Conservation (phyloP, 495 filamentous ascomycete species). For the Penicillium manginii region DNA sequence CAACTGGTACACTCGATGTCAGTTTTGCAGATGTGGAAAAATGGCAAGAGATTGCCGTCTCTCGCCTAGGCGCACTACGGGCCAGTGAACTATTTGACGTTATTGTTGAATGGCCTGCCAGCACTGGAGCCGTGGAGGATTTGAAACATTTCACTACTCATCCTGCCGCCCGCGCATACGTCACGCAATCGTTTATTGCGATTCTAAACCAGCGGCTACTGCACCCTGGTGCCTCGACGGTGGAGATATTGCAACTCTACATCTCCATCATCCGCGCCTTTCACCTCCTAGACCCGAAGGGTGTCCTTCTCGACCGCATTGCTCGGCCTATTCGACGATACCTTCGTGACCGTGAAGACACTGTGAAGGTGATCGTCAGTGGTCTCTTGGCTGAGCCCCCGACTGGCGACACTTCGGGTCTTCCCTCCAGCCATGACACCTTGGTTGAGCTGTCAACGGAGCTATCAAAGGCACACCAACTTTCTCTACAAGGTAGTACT, state of each 20-base stretch:
- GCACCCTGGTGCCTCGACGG: slow-evolving; percentile 86
- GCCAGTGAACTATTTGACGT: slow-evolving; percentile 87
- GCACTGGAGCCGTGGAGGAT: slow-evolving; percentile 83
- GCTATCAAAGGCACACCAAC: slow-evolving; percentile 63
- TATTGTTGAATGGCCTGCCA: slow-evolving; percentile 80
- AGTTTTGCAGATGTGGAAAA: slow-evolving; percentile 66
- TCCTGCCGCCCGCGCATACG: slow-evolving; percentile 57
- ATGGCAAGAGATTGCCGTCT: slow-evolving; percentile 81
- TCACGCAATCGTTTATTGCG: slow-evolving; percentile 73
- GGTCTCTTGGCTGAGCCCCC: slow-evolving; percentile 76
- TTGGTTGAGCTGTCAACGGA: slow-evolving; percentile 78
- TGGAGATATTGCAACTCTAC: slow-evolving; percentile 86
- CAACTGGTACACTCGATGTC: slow-evolving; percentile 41
- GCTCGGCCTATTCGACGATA: slow-evolving; percentile 83
- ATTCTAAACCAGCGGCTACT: slow-evolving; percentile 74
- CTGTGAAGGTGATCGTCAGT: slow-evolving; percentile 81
- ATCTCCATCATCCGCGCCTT: slow-evolving; percentile 92
- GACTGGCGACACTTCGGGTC: slow-evolving; percentile 44
- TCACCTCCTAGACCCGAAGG: slow-evolving; percentile 84
- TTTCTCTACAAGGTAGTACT: slow-evolving; percentile 53
- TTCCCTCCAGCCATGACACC: slow-evolving; percentile 46
- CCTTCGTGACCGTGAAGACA: slow-evolving; percentile 91
- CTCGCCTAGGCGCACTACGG: slow-evolving; percentile 76
- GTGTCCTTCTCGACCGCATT: slow-evolving; percentile 86
- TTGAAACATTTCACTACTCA: slow-evolving; percentile 63